Evolutionary conservation across 179 eudicot species (phyloP), one percentile per base, ranked within the genome.

Genomic region (Silene coronaria): DNA sequence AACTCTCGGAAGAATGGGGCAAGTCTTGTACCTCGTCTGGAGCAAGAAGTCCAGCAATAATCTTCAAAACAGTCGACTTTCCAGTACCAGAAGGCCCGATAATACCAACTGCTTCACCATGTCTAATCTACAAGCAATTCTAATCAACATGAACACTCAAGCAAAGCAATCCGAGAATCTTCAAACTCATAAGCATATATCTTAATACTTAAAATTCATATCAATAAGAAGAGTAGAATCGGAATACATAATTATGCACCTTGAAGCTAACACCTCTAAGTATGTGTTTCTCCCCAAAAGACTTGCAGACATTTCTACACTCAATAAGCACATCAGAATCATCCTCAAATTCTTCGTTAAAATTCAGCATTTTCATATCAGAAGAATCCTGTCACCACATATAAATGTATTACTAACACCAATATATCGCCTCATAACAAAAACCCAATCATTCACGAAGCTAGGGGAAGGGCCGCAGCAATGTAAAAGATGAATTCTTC

Each of bases 71-170:
- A 67, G 98, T 93, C 74, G 97, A 93, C 85, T 93, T 93, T 28
- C 97, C 97, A 21, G 98, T 93, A 76, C 97, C 97, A 81, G 97
- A 93, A 61, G 97, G 98, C 72, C 97, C 98, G 74, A 93, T 90
- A 24, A 93, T 91, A 80, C 98, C 97, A 81, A 93, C 91, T 64
- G 98, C 98, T 80, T 93, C 98, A 24, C 98, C 97, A 84, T 90
- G 91, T 79, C 90, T 88, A 83, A 93, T 91, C 98, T 92, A 77
- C 71, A 77, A 21, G 78, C 76, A 55, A 28, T 9, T 69, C 67
- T n/a, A 62, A 48, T 69, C 28, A 19, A 60, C 24, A 36, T 48
- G 32, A 22, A 45, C 58, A 63, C 70, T 34, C 28, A 30, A 76
- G 11, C 64, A 57, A 64, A 14, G 46, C 5, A 8, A 76, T 32